Evolutionary conservation across 129 eudicot genomes (phyloP), one percentile per base, ranked within the genome.

Genomic region (Calendula officinalis): DNA sequence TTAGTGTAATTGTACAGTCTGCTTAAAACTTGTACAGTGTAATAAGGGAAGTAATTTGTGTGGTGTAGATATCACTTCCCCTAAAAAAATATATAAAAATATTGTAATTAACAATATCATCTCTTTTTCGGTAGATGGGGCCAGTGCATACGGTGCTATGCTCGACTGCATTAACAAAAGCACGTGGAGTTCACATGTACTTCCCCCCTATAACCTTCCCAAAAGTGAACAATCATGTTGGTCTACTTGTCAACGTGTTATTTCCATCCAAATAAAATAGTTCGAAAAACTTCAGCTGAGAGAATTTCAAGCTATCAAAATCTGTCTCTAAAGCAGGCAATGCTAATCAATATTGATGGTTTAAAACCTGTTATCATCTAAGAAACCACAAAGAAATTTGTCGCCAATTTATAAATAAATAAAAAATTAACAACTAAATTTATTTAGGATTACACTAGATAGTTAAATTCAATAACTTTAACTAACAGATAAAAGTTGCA

Each of bases 111-210:
- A 22, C 30, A 22, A 22, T 22, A 22, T 22, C 2, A 22, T 22
- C 30, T 22, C 1, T 22, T 2, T 22, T 22, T 22, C 30, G 1
- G 2, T 22, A 22, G 2, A 48, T 57, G 78, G 73, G 78, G 35
- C 73, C 68, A 41, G 10, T 36, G 3, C 9, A 54, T 54, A 66
- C 49, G 78, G 68, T 58, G 14, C 39, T 47, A 57, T 65, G 67
- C 67, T 32, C 46, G 34, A 56, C 42, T 54, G n/a, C 60, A 55
- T 32, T 30, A 65, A 74, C 69, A 66, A 32, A 38, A 54, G 15
- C 78, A 74, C 78, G 78, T 74, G 78, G 73, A 62, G 12, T 41
- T 58, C 78, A 66, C 73, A 74, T 74, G 73, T 33, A 72, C 4
- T 53, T 3, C 48, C 51, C 65, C 50, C 13, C 32, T 48, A 10